phyloP scores from a whole-genome alignment of 2,329 filamentous ascomycete species.

The Claviceps africana region DNA sequence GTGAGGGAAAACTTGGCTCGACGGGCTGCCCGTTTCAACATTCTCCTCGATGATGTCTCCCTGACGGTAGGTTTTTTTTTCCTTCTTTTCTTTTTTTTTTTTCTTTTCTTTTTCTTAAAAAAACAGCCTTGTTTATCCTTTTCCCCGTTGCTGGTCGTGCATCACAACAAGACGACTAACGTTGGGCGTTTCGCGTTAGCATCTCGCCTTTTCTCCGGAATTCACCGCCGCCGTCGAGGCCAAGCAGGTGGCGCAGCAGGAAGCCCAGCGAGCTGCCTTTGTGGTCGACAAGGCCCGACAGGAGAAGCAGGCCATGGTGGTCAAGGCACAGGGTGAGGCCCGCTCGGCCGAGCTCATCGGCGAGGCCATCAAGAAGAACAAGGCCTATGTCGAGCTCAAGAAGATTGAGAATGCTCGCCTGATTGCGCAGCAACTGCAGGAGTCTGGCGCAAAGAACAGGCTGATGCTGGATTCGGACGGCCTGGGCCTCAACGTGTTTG shows the following conservation, averaged over 20 bases:
- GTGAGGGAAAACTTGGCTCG: slow-evolving; percentile 87
- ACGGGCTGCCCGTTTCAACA: slow-evolving; percentile 91
- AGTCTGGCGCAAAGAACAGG: slow-evolving; percentile 78
- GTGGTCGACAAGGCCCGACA: slow-evolving; percentile 97
- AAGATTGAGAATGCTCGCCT: slow-evolving; percentile 92
- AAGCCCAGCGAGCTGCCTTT: slow-evolving; percentile 93
- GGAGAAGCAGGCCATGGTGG: slow-evolving; percentile 98
- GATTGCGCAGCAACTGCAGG: slow-evolving; percentile 80
- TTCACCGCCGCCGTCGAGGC: slow-evolving; percentile 61
- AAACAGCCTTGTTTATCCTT: not conserved
- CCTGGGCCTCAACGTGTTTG: slow-evolving; percentile 76
- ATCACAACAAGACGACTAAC: not conserved
- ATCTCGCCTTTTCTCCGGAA: slow-evolving; percentile 59
- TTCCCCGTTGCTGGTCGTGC: not conserved
- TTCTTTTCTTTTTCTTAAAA: not conserved
- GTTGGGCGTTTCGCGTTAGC: slow-evolving; percentile 24
- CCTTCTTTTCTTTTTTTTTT: slow-evolving; percentile 13
- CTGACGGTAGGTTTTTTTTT: slow-evolving; percentile 54
- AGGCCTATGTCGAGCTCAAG: slow-evolving; percentile 90
- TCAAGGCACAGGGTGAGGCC: slow-evolving; percentile 97
- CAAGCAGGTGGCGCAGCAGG: slow-evolving; percentile 70
- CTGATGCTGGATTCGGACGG: slow-evolving; percentile 85
- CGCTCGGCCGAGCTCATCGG: slow-evolving; percentile 95
- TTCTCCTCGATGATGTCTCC: slow-evolving; percentile 92
- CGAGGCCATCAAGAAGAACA: slow-evolving; percentile 98